A percentile compares a stretch with the other conserved stretches of the same genome.
These are phyloP conservation scores for Paramecium biaurelia DNA, from an alignment of 73 alveolate genomes.

Conservation along the genomic window DNA sequence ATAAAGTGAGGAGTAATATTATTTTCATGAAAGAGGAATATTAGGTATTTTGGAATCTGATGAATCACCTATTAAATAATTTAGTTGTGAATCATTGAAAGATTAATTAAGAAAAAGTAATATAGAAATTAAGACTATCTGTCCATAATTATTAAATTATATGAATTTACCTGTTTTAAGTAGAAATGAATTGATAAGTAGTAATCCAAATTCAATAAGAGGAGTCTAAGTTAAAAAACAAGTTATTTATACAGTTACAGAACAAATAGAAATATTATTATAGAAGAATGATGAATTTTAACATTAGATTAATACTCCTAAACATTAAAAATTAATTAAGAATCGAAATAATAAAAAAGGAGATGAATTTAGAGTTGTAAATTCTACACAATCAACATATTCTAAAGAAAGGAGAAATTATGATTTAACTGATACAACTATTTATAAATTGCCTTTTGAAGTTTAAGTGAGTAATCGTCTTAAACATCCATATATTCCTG, in stretches of 20 bases:
- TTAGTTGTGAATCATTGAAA: not conserved
- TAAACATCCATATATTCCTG: not conserved
- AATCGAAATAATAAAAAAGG: not conserved
- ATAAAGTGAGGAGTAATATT: not conserved
- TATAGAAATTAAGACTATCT: not conserved
- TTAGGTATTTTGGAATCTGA: not conserved
- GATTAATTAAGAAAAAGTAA: not conserved
- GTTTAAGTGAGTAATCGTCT: not conserved
- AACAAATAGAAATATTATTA: not conserved
- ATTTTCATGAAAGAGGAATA: slow-evolving; percentile 45
- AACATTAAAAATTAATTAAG: not conserved
- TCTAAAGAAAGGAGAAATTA: not conserved
- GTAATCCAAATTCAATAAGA: not conserved
- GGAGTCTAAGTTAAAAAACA: not conserved
- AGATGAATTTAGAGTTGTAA: not conserved
- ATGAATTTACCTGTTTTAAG: not conserved
- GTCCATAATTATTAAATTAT: not conserved
- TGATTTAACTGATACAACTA: not conserved
- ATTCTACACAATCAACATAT: not conserved
- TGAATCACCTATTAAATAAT: not conserved
- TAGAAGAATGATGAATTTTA: not conserved
- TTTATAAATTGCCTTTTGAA: not conserved
- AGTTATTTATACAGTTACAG: not conserved
- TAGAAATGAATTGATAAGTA: not conserved
- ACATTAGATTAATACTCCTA: not conserved